Conservation (phyloP, 179 eudicot genomes). For the Silene noctiflora region DNA sequence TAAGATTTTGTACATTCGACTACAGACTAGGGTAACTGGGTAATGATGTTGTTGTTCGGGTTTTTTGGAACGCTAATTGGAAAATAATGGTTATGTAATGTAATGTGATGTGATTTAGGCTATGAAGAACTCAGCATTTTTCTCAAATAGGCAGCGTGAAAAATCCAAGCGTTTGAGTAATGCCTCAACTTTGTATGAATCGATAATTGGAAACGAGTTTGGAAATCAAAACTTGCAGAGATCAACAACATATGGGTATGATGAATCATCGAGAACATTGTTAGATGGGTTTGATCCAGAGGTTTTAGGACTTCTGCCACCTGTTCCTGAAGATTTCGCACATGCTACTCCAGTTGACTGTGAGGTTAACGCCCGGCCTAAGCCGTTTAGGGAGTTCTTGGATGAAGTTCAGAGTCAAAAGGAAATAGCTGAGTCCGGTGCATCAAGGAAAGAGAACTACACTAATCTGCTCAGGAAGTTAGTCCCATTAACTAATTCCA, state of each 20-base stretch:
- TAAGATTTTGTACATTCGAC: too few relatives aligned
- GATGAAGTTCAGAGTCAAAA: conserved; percentile 28
- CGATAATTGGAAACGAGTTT: conserved; percentile 9
- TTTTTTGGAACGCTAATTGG: neutral
- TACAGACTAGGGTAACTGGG: too few relatives aligned
- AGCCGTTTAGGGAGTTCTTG: conserved; percentile 35
- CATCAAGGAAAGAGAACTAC: conserved; percentile 26
- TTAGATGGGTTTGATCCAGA: neutral
- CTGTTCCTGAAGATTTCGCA: conserved; percentile 17
- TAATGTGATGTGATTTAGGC: conserved; percentile 3
- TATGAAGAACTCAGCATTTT: conserved; percentile 18
- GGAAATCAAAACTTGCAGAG: neutral
- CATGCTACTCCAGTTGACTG: conserved; percentile 16
- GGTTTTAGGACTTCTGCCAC: neutral
- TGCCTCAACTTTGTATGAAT: conserved; percentile 28
- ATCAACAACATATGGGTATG: conserved; percentile 1
- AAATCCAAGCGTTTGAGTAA: conserved; percentile 22
- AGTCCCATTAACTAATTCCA: neutral
- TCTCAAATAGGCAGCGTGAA: conserved; percentile 22
- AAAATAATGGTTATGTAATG: neutral
- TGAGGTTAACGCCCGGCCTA: conserved; percentile 14
- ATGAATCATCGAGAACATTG: conserved; percentile 12
- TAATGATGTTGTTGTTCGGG: too few relatives aligned
- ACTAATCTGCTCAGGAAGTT: conserved; percentile 33
- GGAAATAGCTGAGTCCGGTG: conserved; percentile 21